Percentiles rank a stretch among this genome's conserved stretches.
phyloP scores from a whole-genome alignment of 73 alveolate species.

The Paraurostyla sp. region DNA sequence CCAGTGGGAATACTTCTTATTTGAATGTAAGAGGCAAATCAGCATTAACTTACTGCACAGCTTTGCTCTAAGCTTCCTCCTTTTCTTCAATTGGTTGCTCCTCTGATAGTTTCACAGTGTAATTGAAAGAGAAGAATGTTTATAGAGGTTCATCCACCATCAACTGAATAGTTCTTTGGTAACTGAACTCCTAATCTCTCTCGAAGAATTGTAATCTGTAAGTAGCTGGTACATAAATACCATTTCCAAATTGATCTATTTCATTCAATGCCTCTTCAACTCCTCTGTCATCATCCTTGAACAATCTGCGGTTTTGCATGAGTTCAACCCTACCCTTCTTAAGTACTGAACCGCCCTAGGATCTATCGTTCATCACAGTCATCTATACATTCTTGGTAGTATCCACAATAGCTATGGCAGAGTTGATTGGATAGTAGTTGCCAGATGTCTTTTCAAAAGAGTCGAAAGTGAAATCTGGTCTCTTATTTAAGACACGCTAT shows the following conservation, averaged over 20 bases:
- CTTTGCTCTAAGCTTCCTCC: no score
- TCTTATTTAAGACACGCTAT: slow-evolving; percentile 69
- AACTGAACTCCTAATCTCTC: not conserved
- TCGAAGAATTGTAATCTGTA: not conserved
- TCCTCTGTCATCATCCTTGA: slow-evolving; percentile 90
- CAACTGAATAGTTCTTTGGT: slow-evolving; percentile 31
- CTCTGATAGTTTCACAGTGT: not conserved
- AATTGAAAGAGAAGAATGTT: not conserved
- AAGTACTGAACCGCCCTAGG: slow-evolving; percentile 92
- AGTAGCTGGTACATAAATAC: slow-evolving; percentile 65
- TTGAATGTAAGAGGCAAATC: slow-evolving; percentile 16
- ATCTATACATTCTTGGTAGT: not conserved
- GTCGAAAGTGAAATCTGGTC: slow-evolving; percentile 74
- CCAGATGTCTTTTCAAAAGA: slow-evolving; percentile 69
- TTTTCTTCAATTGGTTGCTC: no score
- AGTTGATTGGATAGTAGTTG: slow-evolving; percentile 80
- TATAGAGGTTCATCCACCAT: slow-evolving; percentile 53
- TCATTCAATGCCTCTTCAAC: slow-evolving; percentile 89
- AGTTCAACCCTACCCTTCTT: slow-evolving; percentile 92
- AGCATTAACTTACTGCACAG: not conserved
- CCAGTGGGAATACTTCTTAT: slow-evolving; percentile 33
- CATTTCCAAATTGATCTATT: slow-evolving; percentile 72
- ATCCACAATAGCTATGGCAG: slow-evolving; percentile 76
- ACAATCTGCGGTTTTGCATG: slow-evolving; percentile 91
- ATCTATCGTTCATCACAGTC: slow-evolving; percentile 84